phyloP scores from a whole-genome alignment of 768 basidiomycete species.

The Chiua virens region DNA sequence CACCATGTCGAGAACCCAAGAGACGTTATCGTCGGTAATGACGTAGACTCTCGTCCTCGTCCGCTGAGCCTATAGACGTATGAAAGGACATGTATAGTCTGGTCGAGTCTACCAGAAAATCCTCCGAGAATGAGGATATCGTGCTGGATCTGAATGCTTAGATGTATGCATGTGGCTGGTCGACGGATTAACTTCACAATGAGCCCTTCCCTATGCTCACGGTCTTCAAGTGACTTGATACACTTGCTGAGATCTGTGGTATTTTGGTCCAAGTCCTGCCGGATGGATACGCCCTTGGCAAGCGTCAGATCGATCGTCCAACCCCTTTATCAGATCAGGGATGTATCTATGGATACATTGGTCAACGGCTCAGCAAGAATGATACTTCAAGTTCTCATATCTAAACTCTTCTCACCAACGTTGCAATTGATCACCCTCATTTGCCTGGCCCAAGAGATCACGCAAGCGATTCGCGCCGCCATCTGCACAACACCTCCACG shows the following conservation, averaged over 20 bases:
- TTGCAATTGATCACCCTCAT: conserved; percentile 8
- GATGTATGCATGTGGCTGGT: background rate
- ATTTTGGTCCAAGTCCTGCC: conserved; percentile 70
- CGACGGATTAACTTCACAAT: conserved; percentile 31
- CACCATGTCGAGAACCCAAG: conserved; percentile 85
- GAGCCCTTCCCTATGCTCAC: conserved; percentile 45
- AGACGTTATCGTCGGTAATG: conserved; percentile 92
- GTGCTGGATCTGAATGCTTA: conserved; percentile 41
- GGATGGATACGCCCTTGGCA: conserved; percentile 62
- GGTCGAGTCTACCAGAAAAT: conserved; percentile 88
- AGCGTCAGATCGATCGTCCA: background rate
- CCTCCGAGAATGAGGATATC: conserved; percentile 85
- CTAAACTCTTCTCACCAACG: conserved; percentile 8
- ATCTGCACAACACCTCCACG: conserved; percentile 74
- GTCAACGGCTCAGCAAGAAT: background rate
- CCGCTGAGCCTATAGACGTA: conserved; percentile 78
- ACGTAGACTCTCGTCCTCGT: conserved; percentile 61
- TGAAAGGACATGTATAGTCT: conserved; percentile 88
- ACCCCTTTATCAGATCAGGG: conserved; percentile 86
- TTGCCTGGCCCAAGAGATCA: conserved; percentile 42
- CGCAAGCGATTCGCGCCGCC: conserved; percentile 85
- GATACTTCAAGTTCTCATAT: too few species aligned
- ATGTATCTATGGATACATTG: conserved; percentile 51
- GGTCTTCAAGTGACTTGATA: conserved; percentile 56
- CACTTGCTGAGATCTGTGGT: conserved; percentile 99